Percentiles rank a stretch among this genome's conserved stretches.
These are phyloP conservation scores for Aegilops tauschii DNA, from an alignment of 176 grass and related monocot genomes.

Conservation along the genomic window DNA sequence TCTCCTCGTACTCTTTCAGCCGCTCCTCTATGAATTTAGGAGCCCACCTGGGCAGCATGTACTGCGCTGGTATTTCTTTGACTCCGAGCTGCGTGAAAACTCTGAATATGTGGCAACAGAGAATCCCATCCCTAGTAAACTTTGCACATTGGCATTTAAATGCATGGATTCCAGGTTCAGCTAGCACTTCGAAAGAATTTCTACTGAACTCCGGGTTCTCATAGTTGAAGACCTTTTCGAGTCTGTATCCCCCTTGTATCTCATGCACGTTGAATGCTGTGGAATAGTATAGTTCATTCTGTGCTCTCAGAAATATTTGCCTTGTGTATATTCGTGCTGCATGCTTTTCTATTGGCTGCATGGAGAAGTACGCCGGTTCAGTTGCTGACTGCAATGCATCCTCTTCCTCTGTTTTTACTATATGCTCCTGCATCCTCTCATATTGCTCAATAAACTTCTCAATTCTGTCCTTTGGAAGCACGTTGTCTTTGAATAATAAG, in stretches of 20 bases:
- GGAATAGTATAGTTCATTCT: conserved; percentile 22
- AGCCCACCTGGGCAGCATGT: conserved; percentile 40
- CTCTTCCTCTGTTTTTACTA: conserved; percentile 21
- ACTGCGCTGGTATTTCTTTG: conserved; percentile 9
- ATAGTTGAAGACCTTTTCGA: conserved; percentile 14
- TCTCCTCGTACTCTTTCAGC: conserved; percentile 9
- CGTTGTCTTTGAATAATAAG: conserved; percentile 24
- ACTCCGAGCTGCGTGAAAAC: conserved; percentile 33
- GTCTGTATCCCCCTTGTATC: background rate
- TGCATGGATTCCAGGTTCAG: background rate
- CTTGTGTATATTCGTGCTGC: conserved; percentile 22
- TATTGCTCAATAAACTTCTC: conserved; percentile 28
- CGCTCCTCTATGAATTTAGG: conserved; percentile 12
- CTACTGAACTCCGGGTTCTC: background rate
- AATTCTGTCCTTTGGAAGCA: conserved; percentile 17
- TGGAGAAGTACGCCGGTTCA: conserved; percentile 8
- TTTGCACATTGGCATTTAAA: conserved; percentile 33
- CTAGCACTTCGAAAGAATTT: conserved; percentile 17
- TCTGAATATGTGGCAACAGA: conserved; percentile 41
- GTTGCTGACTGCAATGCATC: conserved; percentile 11
- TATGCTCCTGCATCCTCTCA: conserved; percentile 23
- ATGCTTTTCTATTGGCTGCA: conserved; percentile 16
- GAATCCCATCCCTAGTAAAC: conserved; percentile 30
- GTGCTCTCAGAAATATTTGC: conserved; percentile 24
- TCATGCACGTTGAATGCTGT: conserved; percentile 13